Percentiles rank a stretch among this genome's conserved stretches.
Conservation (phyloP, 371 early-diverging fungal genomes). For the Entomophthora muscae region DNA sequence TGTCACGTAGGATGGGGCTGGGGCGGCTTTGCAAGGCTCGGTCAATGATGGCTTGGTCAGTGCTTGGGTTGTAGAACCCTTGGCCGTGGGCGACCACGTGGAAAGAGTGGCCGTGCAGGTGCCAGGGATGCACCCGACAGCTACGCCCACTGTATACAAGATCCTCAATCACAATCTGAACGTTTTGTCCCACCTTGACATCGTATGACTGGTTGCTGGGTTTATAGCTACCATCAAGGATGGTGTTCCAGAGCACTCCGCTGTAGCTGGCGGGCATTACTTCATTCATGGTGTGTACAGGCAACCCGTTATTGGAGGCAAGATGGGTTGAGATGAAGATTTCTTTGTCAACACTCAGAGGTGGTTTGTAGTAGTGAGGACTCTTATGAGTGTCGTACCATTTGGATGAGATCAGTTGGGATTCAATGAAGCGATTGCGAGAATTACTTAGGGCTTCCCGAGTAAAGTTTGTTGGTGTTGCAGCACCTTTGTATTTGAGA, state of each 20-base stretch:
- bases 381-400: background rate
- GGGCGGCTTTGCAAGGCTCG: background rate
- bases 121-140: constrained; percentile 1
- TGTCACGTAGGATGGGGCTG: background rate
- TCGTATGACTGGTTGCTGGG: background rate
- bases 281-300: background rate
- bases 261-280: background rate
- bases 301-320: background rate
- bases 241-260: background rate
- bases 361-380: background rate
- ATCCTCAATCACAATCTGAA: constrained; percentile 3
- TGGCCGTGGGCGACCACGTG: background rate
- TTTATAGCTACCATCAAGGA: background rate
- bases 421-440: background rate
- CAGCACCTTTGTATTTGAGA: background rate
- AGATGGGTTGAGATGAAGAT: background rate
- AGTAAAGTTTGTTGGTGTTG: background rate
- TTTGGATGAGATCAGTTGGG: background rate
- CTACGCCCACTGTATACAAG: background rate
- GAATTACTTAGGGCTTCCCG: background rate
- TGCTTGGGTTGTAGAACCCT: background rate
- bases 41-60: background rate
- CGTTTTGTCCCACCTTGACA: background rate
- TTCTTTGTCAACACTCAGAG: background rate
- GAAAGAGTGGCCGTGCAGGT: constrained; percentile 8